These are phyloP conservation scores for Panicum miliaceum DNA, from an alignment of 176 grass and related monocot genomes.

Conservation along the genomic window DNA sequence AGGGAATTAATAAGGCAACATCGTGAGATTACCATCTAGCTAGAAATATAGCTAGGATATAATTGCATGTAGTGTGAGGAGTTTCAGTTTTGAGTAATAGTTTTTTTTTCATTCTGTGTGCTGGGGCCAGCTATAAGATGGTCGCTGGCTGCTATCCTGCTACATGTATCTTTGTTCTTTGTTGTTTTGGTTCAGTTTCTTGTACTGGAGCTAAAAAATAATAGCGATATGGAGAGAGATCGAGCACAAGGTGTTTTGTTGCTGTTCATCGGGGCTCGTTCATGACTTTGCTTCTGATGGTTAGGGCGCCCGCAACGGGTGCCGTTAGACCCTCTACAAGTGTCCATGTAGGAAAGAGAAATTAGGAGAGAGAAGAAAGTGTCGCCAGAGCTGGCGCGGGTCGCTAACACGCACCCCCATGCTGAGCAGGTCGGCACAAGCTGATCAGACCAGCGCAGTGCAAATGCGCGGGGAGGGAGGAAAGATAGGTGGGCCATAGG, in stretches of 20 bases:
- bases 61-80: slow-evolving; percentile 26
- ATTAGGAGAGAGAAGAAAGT: too few relatives aligned
- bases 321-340: too few relatives aligned
- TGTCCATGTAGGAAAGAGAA: too few relatives aligned
- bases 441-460: too few relatives aligned
- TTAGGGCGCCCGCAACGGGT: too few relatives aligned
- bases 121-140: slow-evolving; percentile 17
- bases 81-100: slow-evolving; percentile 31
- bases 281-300: slow-evolving; percentile 35
- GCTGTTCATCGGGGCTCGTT: slow-evolving; percentile 18
- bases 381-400: too few relatives aligned
- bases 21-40: slow-evolving; percentile 23
- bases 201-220: slow-evolving; percentile 1
- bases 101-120: not conserved
- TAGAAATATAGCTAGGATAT: slow-evolving; percentile 17
- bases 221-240: slow-evolving; percentile 7
- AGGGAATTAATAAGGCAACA: slow-evolving; percentile 33
- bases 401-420: too few relatives aligned
- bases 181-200: slow-evolving; percentile 31
- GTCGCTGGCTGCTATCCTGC: not conserved
- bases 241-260: not conserved
- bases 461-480: too few relatives aligned
- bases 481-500: too few relatives aligned
- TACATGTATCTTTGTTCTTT: slow-evolving; percentile 28
- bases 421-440: too few relatives aligned